Evolutionary conservation across 257 asterid genomes (phyloP).

Genomic region (Voacanga thouarsii): DNA sequence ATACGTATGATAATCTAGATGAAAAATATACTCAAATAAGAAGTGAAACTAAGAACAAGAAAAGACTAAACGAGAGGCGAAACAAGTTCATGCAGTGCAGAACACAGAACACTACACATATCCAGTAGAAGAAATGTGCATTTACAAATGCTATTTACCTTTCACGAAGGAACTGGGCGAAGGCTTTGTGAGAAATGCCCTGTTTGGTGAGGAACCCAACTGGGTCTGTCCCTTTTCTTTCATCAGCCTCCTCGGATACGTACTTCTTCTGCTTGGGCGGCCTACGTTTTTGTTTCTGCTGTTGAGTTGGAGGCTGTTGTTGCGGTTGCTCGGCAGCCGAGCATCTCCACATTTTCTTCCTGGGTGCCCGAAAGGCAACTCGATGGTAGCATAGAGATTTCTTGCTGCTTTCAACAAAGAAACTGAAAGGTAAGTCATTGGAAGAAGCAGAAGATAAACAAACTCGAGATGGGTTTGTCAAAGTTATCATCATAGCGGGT

Average conservation of each 20-base stretch:
- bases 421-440: conserved; percentile 6
- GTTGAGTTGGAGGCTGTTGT: not conserved
- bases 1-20: not conserved
- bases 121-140: not conserved
- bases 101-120: not conserved
- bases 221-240: conserved; percentile 58
- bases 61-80: not conserved
- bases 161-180: conserved; percentile 85
- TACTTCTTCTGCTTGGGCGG: conserved; percentile 11
- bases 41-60: not conserved
- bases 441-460: conserved; percentile 9
- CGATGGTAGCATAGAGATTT: not conserved
- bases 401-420: conserved; percentile 10
- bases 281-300: not conserved
- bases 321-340: conserved; percentile 24
- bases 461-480: conserved; percentile 27
- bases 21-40: conserved; percentile 7
- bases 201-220: conserved; percentile 80
- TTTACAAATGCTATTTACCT: conserved; percentile 40
- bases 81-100: not conserved
- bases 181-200: conserved; percentile 61
- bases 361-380: conserved; percentile 8
- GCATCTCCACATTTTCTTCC: conserved; percentile 28
- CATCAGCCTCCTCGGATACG: conserved; percentile 22
- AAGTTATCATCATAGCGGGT: conserved; percentile 32